Base-by-base conservation (phyloP, 2,329 filamentous ascomycete genomes). In the Trichoderma sp. region DNA sequence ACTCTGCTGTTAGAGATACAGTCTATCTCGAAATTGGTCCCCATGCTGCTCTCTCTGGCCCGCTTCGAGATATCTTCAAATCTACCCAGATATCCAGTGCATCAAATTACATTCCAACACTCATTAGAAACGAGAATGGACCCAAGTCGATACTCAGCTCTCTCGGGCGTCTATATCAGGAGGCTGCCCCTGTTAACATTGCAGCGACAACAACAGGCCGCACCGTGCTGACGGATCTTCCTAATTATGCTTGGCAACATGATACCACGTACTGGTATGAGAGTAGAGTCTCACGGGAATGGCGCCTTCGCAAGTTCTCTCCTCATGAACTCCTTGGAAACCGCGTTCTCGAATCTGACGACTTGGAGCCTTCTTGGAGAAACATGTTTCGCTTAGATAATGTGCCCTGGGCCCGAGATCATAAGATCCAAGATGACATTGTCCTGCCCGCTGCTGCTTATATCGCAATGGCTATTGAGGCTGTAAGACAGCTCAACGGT, bases 361-460 rank as follows among this genome's bases (percentile, higher is more conserved):
- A 76, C 12, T 36, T 78, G 1, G 76, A 81, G 6, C 83, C 82
- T 0, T 58, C 69, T 0, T 87, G 82, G 81, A 75, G 82, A 12
- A 84, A 84, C 36, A 59, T 83, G 4, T 73, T 86, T 0, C 74
- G 77, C 3, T 71, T 81, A 1, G 75, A 77, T 1, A 79, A 85
- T 34, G 72, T 82, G 0, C 79, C 82, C 0, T 88, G 85, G 86
- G 70, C 87, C 3, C 68, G 73, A 0, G 82, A 85, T 64, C 84
- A 88, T 73, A 78, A 78, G 62, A 71, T 87, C 6, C 77, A 80
- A 9, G 75, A 76, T 0, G 76, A 83, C 15, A 75, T 83, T 6
- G 75, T 87, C 0, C 83, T 85, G 36, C 85, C 85, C 0, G 79
- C 73, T 17, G 82, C 84, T 1, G 83, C 78, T 0, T 86, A 83